These are phyloP conservation scores for Trichoderma virens DNA, from an alignment of 495 filamentous ascomycete species.

Conservation along the genomic window DNA sequence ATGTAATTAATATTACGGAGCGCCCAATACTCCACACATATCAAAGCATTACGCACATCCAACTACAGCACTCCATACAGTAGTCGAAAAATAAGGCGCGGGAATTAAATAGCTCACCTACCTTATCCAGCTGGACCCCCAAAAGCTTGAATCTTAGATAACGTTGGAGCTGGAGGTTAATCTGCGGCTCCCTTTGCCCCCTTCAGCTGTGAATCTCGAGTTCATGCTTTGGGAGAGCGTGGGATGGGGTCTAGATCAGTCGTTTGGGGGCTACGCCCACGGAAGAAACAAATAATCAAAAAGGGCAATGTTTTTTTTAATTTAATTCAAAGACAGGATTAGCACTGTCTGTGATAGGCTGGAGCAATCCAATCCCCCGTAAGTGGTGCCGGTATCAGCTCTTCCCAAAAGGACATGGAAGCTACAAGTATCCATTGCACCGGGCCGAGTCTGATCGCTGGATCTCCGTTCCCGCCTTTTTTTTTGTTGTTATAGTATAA, in stretches of 20 bases:
- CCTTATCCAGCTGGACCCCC: not conserved
- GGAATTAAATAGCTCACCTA: slow-evolving; percentile 1
- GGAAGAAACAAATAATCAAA: too few species aligned
- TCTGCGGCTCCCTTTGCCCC: too few species aligned
- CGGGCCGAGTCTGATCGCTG: not conserved
- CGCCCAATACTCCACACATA: not conserved
- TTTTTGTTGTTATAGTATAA: not conserved
- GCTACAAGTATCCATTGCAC: not conserved
- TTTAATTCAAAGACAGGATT: too few species aligned
- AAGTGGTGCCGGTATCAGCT: too few species aligned
- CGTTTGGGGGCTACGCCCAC: too few species aligned
- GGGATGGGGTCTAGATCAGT: too few species aligned
- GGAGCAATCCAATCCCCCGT: too few species aligned
- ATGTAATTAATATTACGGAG: slow-evolving; percentile 1
- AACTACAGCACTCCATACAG: not conserved
- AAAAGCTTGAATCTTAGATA: not conserved
- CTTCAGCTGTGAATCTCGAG: too few species aligned
- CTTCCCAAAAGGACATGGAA: not conserved
- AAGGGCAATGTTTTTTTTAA: too few species aligned
- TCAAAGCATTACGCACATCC: not conserved
- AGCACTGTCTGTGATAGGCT: too few species aligned
- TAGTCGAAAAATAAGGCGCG: not conserved
- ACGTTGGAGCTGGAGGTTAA: too few species aligned
- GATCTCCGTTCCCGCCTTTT: not conserved
- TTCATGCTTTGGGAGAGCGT: too few species aligned